phyloP scores from a whole-genome alignment of 1,284 basidiomycete genomes.

The Ceratobasidium sp. region DNA sequence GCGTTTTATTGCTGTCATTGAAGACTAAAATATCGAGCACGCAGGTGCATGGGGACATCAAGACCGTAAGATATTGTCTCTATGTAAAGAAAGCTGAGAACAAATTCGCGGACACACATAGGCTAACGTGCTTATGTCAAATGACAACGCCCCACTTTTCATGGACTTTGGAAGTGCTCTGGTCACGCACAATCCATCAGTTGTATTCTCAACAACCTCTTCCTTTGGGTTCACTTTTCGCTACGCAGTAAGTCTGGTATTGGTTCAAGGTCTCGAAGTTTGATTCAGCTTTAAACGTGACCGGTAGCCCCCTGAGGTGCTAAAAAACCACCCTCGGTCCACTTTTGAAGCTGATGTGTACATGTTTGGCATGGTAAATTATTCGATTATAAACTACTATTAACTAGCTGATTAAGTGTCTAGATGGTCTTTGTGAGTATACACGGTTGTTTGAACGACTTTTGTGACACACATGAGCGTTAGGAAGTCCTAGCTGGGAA shows the following conservation, averaged over 20 bases:
- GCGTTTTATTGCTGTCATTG: background rate
- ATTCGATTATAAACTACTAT: background rate
- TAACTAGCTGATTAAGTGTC: background rate
- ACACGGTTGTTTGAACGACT: background rate
- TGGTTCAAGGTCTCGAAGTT: too few species aligned
- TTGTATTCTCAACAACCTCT: conserved; percentile 1
- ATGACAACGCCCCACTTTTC: background rate
- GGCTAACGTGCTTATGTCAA: conserved; percentile 36
- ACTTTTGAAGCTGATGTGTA: conserved; percentile 29
- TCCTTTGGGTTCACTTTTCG: background rate
- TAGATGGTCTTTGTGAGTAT: conserved; percentile 23
- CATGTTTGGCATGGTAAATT: conserved; percentile 34
- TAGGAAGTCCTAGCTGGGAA: conserved; percentile 23
- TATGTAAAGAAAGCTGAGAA: too few species aligned
- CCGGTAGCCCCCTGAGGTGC: conserved; percentile 17
- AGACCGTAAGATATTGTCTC: background rate
- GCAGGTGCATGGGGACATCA: conserved; percentile 37
- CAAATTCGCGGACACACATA: background rate
- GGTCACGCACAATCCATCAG: background rate
- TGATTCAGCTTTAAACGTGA: background rate
- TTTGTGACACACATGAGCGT: background rate
- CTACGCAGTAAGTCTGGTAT: conserved; percentile 1
- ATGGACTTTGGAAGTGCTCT: conserved; percentile 38
- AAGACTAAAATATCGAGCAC: background rate
- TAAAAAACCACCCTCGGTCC: background rate